Evolutionary conservation across 2,329 filamentous ascomycete genomes (phyloP).

Genomic region (Monilinia fructigena): DNA sequence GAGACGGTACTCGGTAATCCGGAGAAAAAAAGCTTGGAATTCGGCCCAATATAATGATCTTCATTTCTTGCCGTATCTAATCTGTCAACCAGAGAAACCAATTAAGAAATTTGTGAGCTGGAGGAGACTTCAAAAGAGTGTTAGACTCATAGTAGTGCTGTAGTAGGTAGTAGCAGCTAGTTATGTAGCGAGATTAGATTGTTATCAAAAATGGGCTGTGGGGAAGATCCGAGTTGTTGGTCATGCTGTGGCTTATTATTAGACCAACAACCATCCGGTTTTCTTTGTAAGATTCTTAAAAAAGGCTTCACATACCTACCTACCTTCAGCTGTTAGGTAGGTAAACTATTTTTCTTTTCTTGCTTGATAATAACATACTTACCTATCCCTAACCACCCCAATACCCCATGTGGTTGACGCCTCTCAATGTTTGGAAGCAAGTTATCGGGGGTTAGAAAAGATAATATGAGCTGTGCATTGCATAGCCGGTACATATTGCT

Average conservation of each 20-base stretch:
- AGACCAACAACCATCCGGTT: not conserved
- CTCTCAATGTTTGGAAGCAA: not conserved
- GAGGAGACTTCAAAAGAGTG: conserved; percentile 4
- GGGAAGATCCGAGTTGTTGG: conserved; percentile 1
- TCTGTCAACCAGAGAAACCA: conserved; percentile 7
- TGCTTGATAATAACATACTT: not conserved
- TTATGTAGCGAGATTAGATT: conserved; percentile 23
- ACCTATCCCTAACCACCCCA: too few relatives aligned
- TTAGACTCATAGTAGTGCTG: not conserved
- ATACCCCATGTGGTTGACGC: not conserved
- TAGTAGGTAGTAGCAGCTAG: too few relatives aligned
- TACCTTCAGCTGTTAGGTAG: too few relatives aligned
- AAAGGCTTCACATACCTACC: not conserved
- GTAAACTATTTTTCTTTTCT: not conserved
- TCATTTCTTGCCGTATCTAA: conserved; percentile 20
- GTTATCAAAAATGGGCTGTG: conserved; percentile 14
- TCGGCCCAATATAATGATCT: conserved; percentile 13
- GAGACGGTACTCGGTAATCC: conserved; percentile 6
- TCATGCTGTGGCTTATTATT: not conserved
- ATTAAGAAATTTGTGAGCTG: conserved; percentile 20
- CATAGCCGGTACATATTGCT: conserved; percentile 16
- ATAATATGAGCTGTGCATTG: conserved; percentile 14
- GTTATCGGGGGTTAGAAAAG: not conserved
- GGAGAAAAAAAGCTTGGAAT: conserved; percentile 22
- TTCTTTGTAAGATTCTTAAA: too few relatives aligned